These are phyloP conservation scores for Odontarrhena argentea DNA, from an alignment of 345 rosid species.

Conservation along the genomic window DNA sequence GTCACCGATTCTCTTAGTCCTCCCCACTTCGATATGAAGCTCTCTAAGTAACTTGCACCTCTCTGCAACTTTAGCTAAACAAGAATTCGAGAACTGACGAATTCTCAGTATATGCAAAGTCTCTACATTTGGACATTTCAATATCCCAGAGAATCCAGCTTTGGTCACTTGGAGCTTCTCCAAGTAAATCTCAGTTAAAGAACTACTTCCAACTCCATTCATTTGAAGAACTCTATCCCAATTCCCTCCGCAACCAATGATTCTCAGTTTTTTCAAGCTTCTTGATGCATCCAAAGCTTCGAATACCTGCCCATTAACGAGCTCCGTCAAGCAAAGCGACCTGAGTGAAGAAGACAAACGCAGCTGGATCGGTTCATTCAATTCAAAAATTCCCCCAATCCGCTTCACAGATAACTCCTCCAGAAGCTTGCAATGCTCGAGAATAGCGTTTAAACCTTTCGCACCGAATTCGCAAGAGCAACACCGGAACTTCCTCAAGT, in stretches of 20 bases:
- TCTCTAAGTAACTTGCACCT: constrained; percentile 65
- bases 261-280: constrained; percentile 60
- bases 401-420: constrained; percentile 82
- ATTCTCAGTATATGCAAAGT: constrained; percentile 63
- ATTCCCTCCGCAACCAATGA: constrained; percentile 77
- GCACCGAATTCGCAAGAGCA: constrained; percentile 78
- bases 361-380: constrained; percentile 48
- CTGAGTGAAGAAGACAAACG: constrained; percentile 50
- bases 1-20: constrained; percentile 69
- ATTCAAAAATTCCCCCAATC: constrained; percentile 61
- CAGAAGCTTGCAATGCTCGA: constrained; percentile 57
- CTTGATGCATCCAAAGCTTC: constrained; percentile 56
- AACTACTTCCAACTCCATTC: constrained; percentile 43
- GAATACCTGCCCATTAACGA: constrained; percentile 72
- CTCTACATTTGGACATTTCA: constrained; percentile 60
- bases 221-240: constrained; percentile 70
- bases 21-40: constrained; percentile 86
- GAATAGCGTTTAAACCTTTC: constrained; percentile 62
- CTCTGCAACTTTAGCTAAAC: constrained; percentile 61
- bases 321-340: constrained; percentile 75
- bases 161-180: constrained; percentile 84
- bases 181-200: constrained; percentile 62
- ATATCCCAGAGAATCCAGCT: constrained; percentile 56
- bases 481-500: constrained; percentile 63
- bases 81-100: constrained; percentile 64